Base-by-base conservation (phyloP, 2,329 filamentous ascomycete species). In the Fusarium nanum region DNA sequence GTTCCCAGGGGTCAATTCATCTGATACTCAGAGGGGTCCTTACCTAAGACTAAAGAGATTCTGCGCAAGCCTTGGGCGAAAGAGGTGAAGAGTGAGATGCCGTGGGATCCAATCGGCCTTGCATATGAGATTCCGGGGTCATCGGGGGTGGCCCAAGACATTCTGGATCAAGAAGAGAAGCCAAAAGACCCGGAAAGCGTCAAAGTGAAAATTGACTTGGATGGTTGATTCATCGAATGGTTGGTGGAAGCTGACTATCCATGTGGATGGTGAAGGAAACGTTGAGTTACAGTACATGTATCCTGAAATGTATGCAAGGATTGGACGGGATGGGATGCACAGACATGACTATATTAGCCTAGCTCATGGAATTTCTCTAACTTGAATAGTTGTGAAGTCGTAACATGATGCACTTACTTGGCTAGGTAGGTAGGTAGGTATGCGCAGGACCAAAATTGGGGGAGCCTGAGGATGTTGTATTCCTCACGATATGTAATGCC, bases 101-200 rank as follows among this genome's bases (percentile, higher is more conserved):
- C 40, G 56, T 67, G 48, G 57, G 60, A 72, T 75, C 66, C 72
- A 73, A 75, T 74, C 66, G 72, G 64, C 56, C 54, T 48, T 73
- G 73, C 69, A 63, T 73, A 70, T 68, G 54, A 75, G 67, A 68
- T 67, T 61, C 68, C 66, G 71, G 70, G 72, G 59, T 59, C 57
- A 63, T 68, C 65, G 61, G 57, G 59, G 60, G 37, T n/a, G 56
- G 27, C 48, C 65, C 55, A 58, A 45, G 58, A 70, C 52, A 60
- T 66, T 72, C 56, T 71, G 60, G 64, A 69, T 67, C 48, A 55
- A 62, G 48, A 40, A 60, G 55, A 68, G 63, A 64, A 70, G 55
- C 37, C 46, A 56, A 50, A 44, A 28, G 60, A 40, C 54, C 20
- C 49, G 40, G 34, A 27, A 46, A 34, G 27, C 46, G 23, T 27